Base-by-base conservation (phyloP, 202 grass and related monocot genomes). In the Cymbopogon flexuosus region DNA sequence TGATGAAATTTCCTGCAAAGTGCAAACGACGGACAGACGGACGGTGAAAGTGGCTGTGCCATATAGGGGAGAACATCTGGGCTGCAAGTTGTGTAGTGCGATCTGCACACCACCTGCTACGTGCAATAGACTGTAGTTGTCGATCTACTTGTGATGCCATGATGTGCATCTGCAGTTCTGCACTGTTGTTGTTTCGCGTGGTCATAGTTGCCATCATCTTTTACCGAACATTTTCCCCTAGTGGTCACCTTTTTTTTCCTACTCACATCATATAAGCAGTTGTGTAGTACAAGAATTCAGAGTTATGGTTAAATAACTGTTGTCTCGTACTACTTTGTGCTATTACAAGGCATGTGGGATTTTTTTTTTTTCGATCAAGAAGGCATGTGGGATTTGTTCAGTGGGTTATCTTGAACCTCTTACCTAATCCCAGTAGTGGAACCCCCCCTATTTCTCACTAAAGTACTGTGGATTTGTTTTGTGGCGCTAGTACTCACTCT, bases 31-130 rank as follows among this genome's bases (percentile, higher is more conserved):
- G 4, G 18, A 56, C 52, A 9, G 54, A 56, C 49, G 16, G 49
- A 19, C 54, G 54, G 54, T 10, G 23, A 21, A 76, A 76, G 36
- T 67, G 45, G 13, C 45, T 9, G 10, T 58, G 80, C 5, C 0
- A 8, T 56, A 21, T 2, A 54, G 18, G 2, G 4, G 5, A 18
- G 6, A 4, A 18, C 13, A 60, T 18, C 12, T 36, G 54, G 12
- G 1, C 29, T 84, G 82, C 82, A 70, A 84, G 40, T 70, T 78
- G 82, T 70, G 35, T 62, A 49, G 82, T 84, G 82, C 82, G 82
- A 84, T 84, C 82, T 84, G 73, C 82, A 70, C 42, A 69, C 24
- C 67, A 56, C 54, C 5, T 49, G n/a, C 73, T 61, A 37, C 72
- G 43, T 18, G 72, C 72, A 47, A 15, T 60, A 35, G 23, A 8